These are phyloP conservation scores for Lichtheimia hyalospora DNA, from an alignment of 371 early-diverging fungal genomes.

Conservation along the genomic window DNA sequence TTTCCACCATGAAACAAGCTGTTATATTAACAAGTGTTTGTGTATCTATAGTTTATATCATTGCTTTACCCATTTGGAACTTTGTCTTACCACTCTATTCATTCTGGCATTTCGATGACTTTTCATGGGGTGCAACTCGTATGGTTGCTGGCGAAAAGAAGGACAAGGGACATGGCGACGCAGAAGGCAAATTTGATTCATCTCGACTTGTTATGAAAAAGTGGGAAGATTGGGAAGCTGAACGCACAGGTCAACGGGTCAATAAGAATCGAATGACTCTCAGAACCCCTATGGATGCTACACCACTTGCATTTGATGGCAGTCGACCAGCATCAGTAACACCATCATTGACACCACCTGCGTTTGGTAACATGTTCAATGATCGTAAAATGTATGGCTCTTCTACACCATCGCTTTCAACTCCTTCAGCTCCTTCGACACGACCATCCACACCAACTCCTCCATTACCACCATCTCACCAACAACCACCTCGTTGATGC, in stretches of 20 bases:
- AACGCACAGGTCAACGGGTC: slow-evolving; percentile 47
- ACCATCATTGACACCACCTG: slow-evolving; percentile 21
- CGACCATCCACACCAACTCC: slow-evolving; percentile 10
- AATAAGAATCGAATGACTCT: slow-evolving; percentile 31
- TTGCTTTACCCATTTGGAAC: slow-evolving; percentile 96
- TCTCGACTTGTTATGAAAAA: slow-evolving; percentile 61
- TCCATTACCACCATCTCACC: not conserved
- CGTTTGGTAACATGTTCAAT: slow-evolving; percentile 45
- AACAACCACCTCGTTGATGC: not conserved
- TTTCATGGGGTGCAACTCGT: slow-evolving; percentile 91
- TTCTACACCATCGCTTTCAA: slow-evolving; percentile 17
- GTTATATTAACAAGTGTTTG: not conserved
- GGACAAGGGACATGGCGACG: slow-evolving; percentile 60
- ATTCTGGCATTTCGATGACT: slow-evolving; percentile 97
- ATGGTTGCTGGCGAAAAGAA: slow-evolving; percentile 73
- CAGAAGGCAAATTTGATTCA: slow-evolving; percentile 69
- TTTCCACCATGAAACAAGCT: not conserved
- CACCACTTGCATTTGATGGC: slow-evolving; percentile 30
- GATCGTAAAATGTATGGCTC: slow-evolving; percentile 52
- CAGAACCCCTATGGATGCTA: slow-evolving; percentile 30
- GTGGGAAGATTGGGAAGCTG: slow-evolving; percentile 76
- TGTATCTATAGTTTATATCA: slow-evolving; percentile 52
- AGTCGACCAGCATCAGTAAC: slow-evolving; percentile 18
- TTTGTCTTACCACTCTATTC: slow-evolving; percentile 90
- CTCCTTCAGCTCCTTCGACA: slow-evolving; percentile 3